phyloP scores from a whole-genome alignment of 495 filamentous ascomycete genomes.

The Opeltia flavorubescens region DNA sequence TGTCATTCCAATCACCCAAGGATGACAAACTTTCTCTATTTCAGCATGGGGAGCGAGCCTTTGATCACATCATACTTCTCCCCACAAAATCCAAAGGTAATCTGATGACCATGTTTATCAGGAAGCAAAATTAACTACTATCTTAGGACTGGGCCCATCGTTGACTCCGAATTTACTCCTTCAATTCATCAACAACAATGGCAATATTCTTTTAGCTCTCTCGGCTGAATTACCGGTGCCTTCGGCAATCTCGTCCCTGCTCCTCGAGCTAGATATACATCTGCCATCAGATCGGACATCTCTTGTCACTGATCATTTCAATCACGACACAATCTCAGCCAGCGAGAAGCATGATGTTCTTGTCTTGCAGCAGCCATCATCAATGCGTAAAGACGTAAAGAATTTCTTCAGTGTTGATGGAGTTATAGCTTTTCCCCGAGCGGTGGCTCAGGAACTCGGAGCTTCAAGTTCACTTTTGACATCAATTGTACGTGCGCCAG shows the following conservation, averaged over 20 bases:
- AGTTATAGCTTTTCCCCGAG: conserved; percentile 65
- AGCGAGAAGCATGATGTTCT: conserved; percentile 81
- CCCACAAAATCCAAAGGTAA: conserved; percentile 82
- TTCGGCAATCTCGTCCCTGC: conserved; percentile 65
- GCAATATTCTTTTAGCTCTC: conserved; percentile 85
- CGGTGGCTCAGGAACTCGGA: conserved; percentile 69
- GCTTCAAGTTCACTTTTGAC: conserved; percentile 56
- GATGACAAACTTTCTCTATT: conserved; percentile 70
- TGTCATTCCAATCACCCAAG: conserved; percentile 76
- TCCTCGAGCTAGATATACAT: conserved; percentile 82
- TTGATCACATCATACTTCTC: conserved; percentile 81
- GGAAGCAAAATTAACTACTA: conserved; percentile 19
- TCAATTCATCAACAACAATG: conserved; percentile 79
- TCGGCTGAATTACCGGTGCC: conserved; percentile 60
- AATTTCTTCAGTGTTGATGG: conserved; percentile 62
- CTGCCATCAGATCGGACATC: conserved; percentile 73
- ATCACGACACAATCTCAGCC: conserved; percentile 65
- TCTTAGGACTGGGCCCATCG: conserved; percentile 66
- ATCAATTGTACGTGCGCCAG: conserved; percentile 66
- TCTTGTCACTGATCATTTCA: conserved; percentile 87
- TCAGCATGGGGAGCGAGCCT: conserved; percentile 69
- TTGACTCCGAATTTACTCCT: conserved; percentile 76
- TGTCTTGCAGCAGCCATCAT: conserved; percentile 49
- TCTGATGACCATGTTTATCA: conserved; percentile 7
- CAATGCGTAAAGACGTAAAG: conserved; percentile 54